Evolutionary conservation across 164 flowering plant species (phyloP).

Genomic region (Macadamia tetraphylla): DNA sequence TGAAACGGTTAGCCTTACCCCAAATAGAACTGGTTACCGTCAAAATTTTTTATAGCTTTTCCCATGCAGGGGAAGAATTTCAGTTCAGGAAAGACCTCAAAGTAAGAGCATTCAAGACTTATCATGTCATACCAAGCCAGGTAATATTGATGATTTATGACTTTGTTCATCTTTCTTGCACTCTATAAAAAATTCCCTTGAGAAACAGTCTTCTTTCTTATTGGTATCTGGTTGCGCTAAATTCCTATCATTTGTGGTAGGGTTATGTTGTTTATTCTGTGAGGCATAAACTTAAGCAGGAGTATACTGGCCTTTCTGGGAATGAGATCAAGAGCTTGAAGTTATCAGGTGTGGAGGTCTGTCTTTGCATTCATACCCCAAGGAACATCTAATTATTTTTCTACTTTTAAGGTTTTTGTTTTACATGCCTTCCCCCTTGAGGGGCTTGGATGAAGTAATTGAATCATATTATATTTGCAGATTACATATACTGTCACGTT

Average conservation of each 20-base stretch:
- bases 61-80: slow-evolving; percentile 70
- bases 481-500: slow-evolving; percentile 59
- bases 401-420: background rate
- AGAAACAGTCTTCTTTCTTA: too few species aligned
- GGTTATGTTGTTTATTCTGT: slow-evolving; percentile 77
- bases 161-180: background rate
- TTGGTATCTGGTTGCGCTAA: background rate
- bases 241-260: slow-evolving; percentile 30
- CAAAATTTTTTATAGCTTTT: background rate
- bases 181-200: too few species aligned
- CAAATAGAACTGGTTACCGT: background rate
- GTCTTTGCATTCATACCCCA: slow-evolving; percentile 17
- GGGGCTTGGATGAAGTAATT: slow-evolving; percentile 1
- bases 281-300: slow-evolving; percentile 73
- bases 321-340: slow-evolving; percentile 67
- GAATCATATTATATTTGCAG: slow-evolving; percentile 33
- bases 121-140: slow-evolving; percentile 80
- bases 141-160: slow-evolving; percentile 22
- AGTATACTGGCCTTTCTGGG: slow-evolving; percentile 72
- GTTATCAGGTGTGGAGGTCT: slow-evolving; percentile 87
- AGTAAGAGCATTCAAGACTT: slow-evolving; percentile 83
- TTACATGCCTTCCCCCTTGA: background rate
- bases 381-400: background rate
- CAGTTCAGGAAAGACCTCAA: slow-evolving; percentile 61
- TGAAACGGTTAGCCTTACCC: background rate